Evolutionary conservation across 176 grass and related monocot species (phyloP).

Genomic region (Rhynchospora tenuis): DNA sequence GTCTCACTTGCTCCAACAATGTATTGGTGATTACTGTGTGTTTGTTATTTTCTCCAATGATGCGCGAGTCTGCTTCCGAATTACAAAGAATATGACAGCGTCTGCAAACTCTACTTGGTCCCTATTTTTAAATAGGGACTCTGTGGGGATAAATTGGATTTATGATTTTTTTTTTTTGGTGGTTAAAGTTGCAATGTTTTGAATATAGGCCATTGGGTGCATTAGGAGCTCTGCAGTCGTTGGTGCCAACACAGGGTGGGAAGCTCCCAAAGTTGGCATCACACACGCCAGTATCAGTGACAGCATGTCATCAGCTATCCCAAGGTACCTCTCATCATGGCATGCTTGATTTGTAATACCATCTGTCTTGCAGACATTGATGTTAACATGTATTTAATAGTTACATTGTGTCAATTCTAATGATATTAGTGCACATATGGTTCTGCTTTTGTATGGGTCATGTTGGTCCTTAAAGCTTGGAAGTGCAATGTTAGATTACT

Average conservation of each 20-base stretch:
- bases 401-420: background rate
- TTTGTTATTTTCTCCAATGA: background rate
- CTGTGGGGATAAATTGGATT: background rate
- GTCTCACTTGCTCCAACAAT: background rate
- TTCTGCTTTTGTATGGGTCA: background rate
- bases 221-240: constrained; percentile 31
- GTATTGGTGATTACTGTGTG: background rate
- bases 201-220: constrained; percentile 42
- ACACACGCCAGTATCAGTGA: constrained; percentile 40
- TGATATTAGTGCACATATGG: background rate
- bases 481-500: background rate
- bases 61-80: background rate
- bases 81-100: background rate
- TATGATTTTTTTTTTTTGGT: background rate
- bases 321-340: constrained; percentile 79
- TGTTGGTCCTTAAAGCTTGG: background rate
- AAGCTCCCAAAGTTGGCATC: constrained; percentile 33
- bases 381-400: background rate
- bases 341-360: background rate
- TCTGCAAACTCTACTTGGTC: background rate
- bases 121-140: background rate
- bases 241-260: constrained; percentile 30
- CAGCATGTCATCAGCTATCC: constrained; percentile 71
- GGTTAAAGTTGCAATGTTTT: background rate
- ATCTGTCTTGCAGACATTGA: background rate